phyloP scores from a whole-genome alignment of 495 filamentous ascomycete genomes.

The Neurospora hispaniola region DNA sequence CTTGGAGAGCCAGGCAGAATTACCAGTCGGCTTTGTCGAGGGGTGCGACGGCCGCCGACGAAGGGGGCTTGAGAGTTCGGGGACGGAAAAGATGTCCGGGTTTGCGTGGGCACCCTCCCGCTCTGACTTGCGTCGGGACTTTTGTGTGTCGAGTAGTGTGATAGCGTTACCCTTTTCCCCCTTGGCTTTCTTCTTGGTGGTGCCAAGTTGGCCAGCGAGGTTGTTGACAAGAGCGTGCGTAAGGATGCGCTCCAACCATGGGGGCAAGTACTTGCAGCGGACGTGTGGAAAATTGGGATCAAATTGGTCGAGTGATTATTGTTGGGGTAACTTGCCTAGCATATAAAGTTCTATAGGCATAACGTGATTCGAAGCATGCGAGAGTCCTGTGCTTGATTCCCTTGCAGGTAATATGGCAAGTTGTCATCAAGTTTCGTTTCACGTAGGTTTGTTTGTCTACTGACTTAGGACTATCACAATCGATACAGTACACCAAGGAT shows the following conservation, averaged over 20 bases:
- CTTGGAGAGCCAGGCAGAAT: background rate
- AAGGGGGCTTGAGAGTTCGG: background rate
- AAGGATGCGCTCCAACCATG: background rate
- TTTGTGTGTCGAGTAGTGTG: background rate
- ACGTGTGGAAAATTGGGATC: background rate
- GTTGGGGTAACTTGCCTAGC: background rate
- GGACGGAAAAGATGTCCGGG: background rate
- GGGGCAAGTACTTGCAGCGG: background rate
- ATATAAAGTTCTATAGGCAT: background rate
- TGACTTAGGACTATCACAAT: background rate
- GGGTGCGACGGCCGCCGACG: background rate
- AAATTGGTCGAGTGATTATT: background rate
- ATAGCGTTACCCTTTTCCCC: background rate
- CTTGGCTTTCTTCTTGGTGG: background rate
- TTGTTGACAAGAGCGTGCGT: background rate
- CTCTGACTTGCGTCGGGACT: background rate
- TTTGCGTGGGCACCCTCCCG: background rate
- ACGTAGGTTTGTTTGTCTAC: background rate
- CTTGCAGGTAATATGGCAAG: background rate
- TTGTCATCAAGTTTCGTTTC: background rate
- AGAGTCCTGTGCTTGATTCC: background rate
- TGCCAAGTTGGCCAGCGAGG: background rate
- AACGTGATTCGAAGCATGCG: background rate
- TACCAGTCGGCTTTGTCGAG: background rate
- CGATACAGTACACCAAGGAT: background rate